Evolutionary conservation across 768 basidiomycete genomes (phyloP), one percentile per base, ranked within the genome.

Genomic region (Crassisporium funariophilum): DNA sequence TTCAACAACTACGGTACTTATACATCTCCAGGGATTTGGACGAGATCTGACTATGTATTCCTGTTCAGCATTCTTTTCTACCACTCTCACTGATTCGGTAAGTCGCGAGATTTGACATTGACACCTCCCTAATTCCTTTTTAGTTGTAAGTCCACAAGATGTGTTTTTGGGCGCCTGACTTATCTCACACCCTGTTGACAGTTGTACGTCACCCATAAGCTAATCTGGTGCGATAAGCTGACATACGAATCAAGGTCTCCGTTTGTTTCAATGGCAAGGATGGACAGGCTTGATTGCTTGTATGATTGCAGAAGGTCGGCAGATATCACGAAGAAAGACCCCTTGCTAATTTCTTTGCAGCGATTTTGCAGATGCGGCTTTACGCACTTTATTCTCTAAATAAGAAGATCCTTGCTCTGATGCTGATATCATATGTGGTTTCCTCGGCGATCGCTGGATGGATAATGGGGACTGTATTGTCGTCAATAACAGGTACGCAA

Each of bases 291-390:
- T 83, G 21, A 60, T 79, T 29, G 68, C 74, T 27, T 77, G 74
- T 59, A 71, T 81, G 59, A 65, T 82, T 29, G 76, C 80, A 17
- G 77, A 84, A 71, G 62, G 82, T 82, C 35, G 21, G 73, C 55
- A 5, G 5, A 31, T 3, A 3, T 15, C 24, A 10, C 17, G 10
- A 12, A n/a, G 22, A 27, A 19, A 29, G 13, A 38, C 36, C 31
- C 19, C 21, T 48, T 13, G 41, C 42, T 11, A 36, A 45, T 25
- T 1, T 31, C 21, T 19, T 20, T 8, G n/a, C 34, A 83, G 81
- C 76, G 31, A 81, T 83, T 49, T 68, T 83, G 12, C 81, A 82
- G 64, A 76, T 81, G 63, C 77, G 83, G 21, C 59, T 84, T n/a
- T 83, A 81, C 60, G 83, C 81, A 2, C 64, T 84, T 50, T 83